Conservation (phyloP, 305 asterid genomes). For the Andrographis paniculata region DNA sequence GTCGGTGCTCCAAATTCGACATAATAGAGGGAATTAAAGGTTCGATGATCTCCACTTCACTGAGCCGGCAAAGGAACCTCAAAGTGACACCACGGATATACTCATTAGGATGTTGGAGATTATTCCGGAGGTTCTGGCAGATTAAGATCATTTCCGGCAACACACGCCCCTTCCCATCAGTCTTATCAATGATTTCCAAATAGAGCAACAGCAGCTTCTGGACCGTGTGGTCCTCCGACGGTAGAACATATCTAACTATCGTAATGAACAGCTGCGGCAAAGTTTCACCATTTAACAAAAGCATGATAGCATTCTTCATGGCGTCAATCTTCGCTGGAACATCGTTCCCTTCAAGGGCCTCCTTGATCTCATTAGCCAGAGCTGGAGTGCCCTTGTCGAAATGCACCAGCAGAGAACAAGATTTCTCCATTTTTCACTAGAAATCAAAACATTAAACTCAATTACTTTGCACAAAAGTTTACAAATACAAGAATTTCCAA, state of each 20-base stretch:
- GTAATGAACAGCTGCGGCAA: slow-evolving; percentile 86
- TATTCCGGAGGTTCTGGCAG: slow-evolving; percentile 82
- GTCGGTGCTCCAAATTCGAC: slow-evolving; percentile 83
- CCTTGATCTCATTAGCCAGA: slow-evolving; percentile 91
- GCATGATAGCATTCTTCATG: slow-evolving; percentile 88
- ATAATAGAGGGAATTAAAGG: slow-evolving; percentile 89
- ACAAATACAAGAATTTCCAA: neutral
- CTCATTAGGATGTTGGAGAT: slow-evolving; percentile 85
- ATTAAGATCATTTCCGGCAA: slow-evolving; percentile 89
- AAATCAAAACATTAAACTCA: neutral
- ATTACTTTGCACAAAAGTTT: neutral
- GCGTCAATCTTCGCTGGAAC: slow-evolving; percentile 72
- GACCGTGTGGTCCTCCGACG: slow-evolving; percentile 87
- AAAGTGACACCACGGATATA: slow-evolving; percentile 89
- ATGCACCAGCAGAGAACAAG: slow-evolving; percentile 75
- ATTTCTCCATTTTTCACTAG: slow-evolving; percentile 56
- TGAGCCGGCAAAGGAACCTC: slow-evolving; percentile 85
- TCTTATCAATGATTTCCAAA: slow-evolving; percentile 83
- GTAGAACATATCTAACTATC: slow-evolving; percentile 73
- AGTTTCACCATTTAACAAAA: slow-evolving; percentile 79
- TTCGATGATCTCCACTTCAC: slow-evolving; percentile 84
- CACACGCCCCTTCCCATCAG: slow-evolving; percentile 76
- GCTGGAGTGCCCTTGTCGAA: slow-evolving; percentile 91
- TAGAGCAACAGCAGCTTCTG: slow-evolving; percentile 77
- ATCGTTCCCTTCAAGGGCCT: slow-evolving; percentile 80